A percentile compares a stretch with the other conserved stretches of the same genome.
Evolutionary conservation across 768 basidiomycete species (phyloP).

Genomic region (Phlegmacium glaucopus): DNA sequence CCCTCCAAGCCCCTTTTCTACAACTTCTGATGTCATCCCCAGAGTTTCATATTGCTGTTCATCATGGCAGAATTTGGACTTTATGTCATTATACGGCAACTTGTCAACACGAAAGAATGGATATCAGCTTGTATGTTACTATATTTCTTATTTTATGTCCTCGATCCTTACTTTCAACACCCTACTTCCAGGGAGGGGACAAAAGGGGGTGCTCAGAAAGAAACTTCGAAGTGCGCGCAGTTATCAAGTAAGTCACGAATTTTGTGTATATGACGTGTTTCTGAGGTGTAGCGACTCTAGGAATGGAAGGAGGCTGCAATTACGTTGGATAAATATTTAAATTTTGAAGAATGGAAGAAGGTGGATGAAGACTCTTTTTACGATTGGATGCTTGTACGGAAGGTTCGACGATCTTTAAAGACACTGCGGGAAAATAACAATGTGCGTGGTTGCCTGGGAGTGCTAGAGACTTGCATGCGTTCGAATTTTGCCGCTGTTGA

Average conservation of each 20-base stretch:
- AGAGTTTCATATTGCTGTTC: slow-evolving; percentile 82
- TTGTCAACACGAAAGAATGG: slow-evolving; percentile 95
- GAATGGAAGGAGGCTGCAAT: slow-evolving; percentile 88
- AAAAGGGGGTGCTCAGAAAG: slow-evolving; percentile 74
- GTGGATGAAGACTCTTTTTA: slow-evolving; percentile 87
- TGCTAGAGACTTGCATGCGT: slow-evolving; percentile 87
- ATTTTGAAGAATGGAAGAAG: slow-evolving; percentile 89
- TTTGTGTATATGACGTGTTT: background rate
- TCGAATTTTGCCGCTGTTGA: slow-evolving; percentile 94
- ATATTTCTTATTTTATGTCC: background rate
- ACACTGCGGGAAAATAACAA: slow-evolving; percentile 74
- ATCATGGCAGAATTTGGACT: slow-evolving; percentile 82
- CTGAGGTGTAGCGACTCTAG: slow-evolving; percentile 25
- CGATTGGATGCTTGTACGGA: slow-evolving; percentile 84
- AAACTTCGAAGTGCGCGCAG: slow-evolving; percentile 69
- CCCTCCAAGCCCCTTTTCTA: background rate
- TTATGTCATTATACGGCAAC: slow-evolving; percentile 85
- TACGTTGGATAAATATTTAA: slow-evolving; percentile 74
- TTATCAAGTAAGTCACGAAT: slow-evolving; percentile 54
- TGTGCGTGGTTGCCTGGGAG: slow-evolving; percentile 80
- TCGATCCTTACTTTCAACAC: slow-evolving; percentile 13
- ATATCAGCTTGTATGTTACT: slow-evolving; percentile 72
- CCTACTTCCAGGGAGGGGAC: slow-evolving; percentile 68
- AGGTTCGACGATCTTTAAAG: slow-evolving; percentile 75
- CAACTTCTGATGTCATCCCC: slow-evolving; percentile 1